phyloP scores from a whole-genome alignment of 495 filamentous ascomycete genomes.

The Xylaria intraflava region DNA sequence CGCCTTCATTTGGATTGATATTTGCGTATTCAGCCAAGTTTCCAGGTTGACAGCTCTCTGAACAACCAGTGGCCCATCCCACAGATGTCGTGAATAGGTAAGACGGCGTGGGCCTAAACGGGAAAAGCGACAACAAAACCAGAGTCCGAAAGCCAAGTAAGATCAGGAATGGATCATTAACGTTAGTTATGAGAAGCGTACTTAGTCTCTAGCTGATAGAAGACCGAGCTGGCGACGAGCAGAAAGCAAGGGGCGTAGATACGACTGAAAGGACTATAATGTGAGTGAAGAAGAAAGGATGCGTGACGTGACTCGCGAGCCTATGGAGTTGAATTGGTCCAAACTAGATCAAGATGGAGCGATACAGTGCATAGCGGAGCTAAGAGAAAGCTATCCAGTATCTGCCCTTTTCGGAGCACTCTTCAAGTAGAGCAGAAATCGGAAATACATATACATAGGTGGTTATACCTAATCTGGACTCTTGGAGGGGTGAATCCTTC shows the following conservation, averaged over 20 bases:
- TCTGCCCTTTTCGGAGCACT: conserved; percentile 7
- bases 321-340: conserved; percentile 9
- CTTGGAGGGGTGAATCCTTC: conserved; percentile 30
- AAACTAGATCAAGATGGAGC: conserved; percentile 3
- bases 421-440: conserved; percentile 10
- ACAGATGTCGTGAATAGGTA: conserved; percentile 10
- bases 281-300: conserved; percentile 5
- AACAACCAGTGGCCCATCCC: background rate
- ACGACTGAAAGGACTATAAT: background rate
- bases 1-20: background rate
- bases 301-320: conserved; percentile 13
- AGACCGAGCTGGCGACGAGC: conserved; percentile 20
- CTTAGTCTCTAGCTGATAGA: conserved; percentile 10
- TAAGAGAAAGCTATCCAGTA: conserved; percentile 2
- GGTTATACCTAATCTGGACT: conserved; percentile 21
- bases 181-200: conserved; percentile 7
- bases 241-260: conserved; percentile 13
- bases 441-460: conserved; percentile 1
- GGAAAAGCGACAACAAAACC: conserved; percentile 10
- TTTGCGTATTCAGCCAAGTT: conserved; percentile 4
- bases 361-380: conserved; percentile 6
- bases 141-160: conserved; percentile 13
- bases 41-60: conserved; percentile 12
- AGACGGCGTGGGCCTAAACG: conserved; percentile 15
- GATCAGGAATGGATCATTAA: conserved; percentile 13